A percentile compares a stretch with the other conserved stretches of the same genome.
Evolutionary conservation across 176 grass and related monocot species (phyloP).

Genomic region (Dactylis glomerata): DNA sequence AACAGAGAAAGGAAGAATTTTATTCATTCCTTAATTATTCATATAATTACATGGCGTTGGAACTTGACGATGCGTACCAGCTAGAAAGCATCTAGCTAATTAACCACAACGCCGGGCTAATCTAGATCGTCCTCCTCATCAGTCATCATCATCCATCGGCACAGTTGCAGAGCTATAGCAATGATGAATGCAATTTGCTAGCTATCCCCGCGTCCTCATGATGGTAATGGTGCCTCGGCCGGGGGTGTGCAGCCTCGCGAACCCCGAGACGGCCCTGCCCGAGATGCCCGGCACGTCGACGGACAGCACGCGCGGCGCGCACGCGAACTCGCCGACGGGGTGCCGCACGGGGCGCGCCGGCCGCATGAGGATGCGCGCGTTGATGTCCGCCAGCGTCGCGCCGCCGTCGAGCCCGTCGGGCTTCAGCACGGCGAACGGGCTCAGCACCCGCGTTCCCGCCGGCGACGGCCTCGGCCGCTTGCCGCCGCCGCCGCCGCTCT

Average conservation of each 20-base stretch:
- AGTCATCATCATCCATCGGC: not conserved
- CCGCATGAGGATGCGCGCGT: conserved; percentile 67
- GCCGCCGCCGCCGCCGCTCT: not conserved
- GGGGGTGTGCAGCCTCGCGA: conserved; percentile 68
- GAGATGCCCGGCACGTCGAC: conserved; percentile 66
- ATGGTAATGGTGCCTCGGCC: conserved; percentile 94
- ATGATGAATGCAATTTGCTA: not conserved
- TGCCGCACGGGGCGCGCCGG: conserved; percentile 79
- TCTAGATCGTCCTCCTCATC: not conserved
- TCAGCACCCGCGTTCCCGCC: conserved; percentile 26
- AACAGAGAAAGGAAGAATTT: not conserved
- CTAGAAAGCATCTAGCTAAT: not conserved
- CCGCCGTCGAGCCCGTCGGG: conserved; percentile 75
- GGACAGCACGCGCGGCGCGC: conserved; percentile 53
- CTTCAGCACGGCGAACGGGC: conserved; percentile 92
- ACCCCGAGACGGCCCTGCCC: conserved; percentile 73
- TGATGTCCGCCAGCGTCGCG: conserved; percentile 92
- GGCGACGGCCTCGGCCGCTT: conserved; percentile 21
- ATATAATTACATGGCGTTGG: conserved; percentile 52
- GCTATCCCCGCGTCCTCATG: conserved; percentile 77
- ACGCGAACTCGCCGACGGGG: conserved; percentile 87
- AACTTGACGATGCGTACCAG: not conserved
- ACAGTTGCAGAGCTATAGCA: not conserved
- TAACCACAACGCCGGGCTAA: not conserved
- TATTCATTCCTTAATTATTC: conserved; percentile 31